These are phyloP conservation scores for Moesziomyces globuligerus DNA, from an alignment of 1,284 basidiomycete species.

Conservation along the genomic window DNA sequence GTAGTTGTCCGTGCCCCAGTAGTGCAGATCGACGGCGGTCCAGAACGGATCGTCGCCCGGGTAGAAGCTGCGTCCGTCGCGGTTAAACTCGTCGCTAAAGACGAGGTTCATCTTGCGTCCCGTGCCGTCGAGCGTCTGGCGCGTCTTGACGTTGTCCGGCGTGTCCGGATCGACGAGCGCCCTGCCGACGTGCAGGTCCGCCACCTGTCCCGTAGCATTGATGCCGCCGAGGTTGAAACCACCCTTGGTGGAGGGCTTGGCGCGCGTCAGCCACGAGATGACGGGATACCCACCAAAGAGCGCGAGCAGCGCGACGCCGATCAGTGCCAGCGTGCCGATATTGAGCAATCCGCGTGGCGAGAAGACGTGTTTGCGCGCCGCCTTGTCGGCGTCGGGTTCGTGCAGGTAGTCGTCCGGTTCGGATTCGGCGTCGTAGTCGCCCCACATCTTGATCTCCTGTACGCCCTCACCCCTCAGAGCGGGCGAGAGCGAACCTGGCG, in stretches of 20 bases:
- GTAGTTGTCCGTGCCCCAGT: slow-evolving; percentile 56
- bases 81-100: slow-evolving; percentile 64
- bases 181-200: slow-evolving; percentile 29
- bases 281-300: slow-evolving; percentile 56
- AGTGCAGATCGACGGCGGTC: slow-evolving; percentile 60
- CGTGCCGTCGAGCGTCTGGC: slow-evolving; percentile 30
- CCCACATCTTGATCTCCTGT: slow-evolving; percentile 34
- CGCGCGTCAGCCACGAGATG: slow-evolving; percentile 21
- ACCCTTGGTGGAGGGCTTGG: slow-evolving; percentile 20
- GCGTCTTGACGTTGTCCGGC: slow-evolving; percentile 27
- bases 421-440: slow-evolving; percentile 28
- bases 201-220: slow-evolving; percentile 44
- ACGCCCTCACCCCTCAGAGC: slow-evolving; percentile 1
- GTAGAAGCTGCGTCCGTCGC: slow-evolving; percentile 57
- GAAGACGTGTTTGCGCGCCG: slow-evolving; percentile 4
- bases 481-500: slow-evolving; percentile 10
- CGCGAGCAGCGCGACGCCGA: slow-evolving; percentile 35
- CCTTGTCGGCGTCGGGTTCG: slow-evolving; percentile 35
- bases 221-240: slow-evolving; percentile 45
- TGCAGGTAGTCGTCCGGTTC: slow-evolving; percentile 38
- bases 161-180: slow-evolving; percentile 60
- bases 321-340: slow-evolving; percentile 34
- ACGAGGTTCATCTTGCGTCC: slow-evolving; percentile 52
- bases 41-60: slow-evolving; percentile 68
- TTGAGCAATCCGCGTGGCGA: slow-evolving; percentile 43